phyloP scores from a whole-genome alignment of 2,329 filamentous ascomycete genomes.

The Trichoderma hamatum region DNA sequence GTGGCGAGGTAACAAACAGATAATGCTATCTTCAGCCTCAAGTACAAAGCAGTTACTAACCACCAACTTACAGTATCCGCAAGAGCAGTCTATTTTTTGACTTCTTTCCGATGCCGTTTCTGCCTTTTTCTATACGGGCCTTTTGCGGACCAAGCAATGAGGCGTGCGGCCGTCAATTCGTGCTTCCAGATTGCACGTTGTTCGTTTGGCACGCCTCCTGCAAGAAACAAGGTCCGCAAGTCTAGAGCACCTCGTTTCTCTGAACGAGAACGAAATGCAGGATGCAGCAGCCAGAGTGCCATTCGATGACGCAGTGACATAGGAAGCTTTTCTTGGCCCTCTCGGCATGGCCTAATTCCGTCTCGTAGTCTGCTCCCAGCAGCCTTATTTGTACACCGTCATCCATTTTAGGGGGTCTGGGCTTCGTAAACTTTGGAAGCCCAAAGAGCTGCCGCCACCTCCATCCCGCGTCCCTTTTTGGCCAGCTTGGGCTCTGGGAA shows the following conservation, averaged over 20 bases:
- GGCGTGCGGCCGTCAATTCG: not conserved
- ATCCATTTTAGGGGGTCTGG: not conserved
- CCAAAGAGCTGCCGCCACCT: conserved; percentile 11
- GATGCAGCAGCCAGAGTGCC: not conserved
- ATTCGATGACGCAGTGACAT: not conserved
- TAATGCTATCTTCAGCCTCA: not conserved
- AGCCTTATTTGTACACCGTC: conserved; percentile 4
- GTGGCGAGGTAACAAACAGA: not conserved
- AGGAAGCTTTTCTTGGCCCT: conserved; percentile 14
- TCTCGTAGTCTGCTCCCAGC: not conserved
- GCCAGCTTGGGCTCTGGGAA: not conserved
- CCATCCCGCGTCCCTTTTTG: not conserved
- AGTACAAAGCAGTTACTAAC: not conserved
- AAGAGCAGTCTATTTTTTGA: not conserved
- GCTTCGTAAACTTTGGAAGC: not conserved
- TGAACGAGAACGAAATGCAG: not conserved
- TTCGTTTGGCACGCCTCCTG: not conserved
- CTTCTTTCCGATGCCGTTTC: not conserved
- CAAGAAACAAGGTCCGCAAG: not conserved
- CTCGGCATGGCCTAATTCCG: not conserved
- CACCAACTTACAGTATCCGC: not conserved
- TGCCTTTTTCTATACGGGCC: not conserved
- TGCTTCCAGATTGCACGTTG: not conserved
- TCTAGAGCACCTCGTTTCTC: not conserved
- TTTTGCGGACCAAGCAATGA: conserved; percentile 12